Percentiles rank a stretch among this genome's conserved stretches.
phyloP scores from a whole-genome alignment of 2,329 filamentous ascomycete genomes.

The Clonostachys rhizophaga region DNA sequence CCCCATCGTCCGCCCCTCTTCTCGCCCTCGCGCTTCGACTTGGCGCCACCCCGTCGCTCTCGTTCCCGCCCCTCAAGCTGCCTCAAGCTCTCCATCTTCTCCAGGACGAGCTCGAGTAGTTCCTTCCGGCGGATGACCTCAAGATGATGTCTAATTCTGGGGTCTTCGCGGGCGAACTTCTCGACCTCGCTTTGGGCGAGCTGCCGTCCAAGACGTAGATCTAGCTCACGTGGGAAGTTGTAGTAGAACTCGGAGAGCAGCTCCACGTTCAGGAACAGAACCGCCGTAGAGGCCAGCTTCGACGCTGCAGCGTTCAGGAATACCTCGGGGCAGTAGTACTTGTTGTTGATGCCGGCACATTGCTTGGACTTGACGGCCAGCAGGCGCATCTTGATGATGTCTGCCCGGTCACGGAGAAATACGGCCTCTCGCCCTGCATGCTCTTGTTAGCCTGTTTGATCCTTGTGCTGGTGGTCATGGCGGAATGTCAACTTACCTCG shows the following conservation, averaged over 20 bases:
- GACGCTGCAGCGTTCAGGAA: constrained; percentile 97
- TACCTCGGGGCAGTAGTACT: constrained; percentile 94
- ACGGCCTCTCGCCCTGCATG: constrained; percentile 77
- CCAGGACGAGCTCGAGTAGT: constrained; percentile 83
- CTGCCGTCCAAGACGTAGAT: constrained; percentile 77
- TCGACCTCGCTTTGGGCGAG: constrained; percentile 78
- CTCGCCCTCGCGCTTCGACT: constrained; percentile 15
- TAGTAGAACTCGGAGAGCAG: constrained; percentile 97
- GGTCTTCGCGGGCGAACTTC: constrained; percentile 87
- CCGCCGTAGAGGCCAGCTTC: constrained; percentile 90
- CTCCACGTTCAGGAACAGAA: constrained; percentile 96
- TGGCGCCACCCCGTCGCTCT: constrained; percentile 16
- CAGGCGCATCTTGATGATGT: constrained; percentile 87
- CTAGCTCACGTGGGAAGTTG: constrained; percentile 90
- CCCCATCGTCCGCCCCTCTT: constrained; percentile 44
- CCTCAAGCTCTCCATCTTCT: constrained; percentile 90
- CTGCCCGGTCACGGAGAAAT: constrained; percentile 87
- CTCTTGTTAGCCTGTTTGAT: neutral
- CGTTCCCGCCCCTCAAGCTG: constrained; percentile 76
- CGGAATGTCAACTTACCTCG: constrained; percentile 54
- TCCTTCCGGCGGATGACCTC: constrained; percentile 93
- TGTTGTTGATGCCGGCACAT: constrained; percentile 78
- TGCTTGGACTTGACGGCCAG: constrained; percentile 86
- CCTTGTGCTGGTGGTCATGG: too few species aligned
- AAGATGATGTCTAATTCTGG: constrained; percentile 81